These are phyloP conservation scores for Colletotrichum tamarilloi DNA, from an alignment of 2,329 filamentous ascomycete species.

Conservation along the genomic window DNA sequence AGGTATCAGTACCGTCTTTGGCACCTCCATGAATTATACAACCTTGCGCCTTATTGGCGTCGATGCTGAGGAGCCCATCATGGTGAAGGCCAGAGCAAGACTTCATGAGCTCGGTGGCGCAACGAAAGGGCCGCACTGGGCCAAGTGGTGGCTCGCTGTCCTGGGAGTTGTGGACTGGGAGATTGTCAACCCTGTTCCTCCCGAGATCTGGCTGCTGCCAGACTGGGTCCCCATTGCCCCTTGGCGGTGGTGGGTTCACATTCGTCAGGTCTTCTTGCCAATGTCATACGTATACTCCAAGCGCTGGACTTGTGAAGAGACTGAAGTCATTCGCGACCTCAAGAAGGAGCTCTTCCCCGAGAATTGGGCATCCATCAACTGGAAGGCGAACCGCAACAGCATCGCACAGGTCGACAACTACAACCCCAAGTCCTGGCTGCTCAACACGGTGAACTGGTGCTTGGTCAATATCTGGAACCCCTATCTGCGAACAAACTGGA, in stretches of 20 bases:
- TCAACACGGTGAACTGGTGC: slow-evolving; percentile 83
- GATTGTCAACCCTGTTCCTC: slow-evolving; percentile 92
- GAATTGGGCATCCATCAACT: slow-evolving; percentile 82
- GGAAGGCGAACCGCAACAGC: slow-evolving; percentile 81
- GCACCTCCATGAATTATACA: slow-evolving; percentile 89
- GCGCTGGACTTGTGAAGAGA: slow-evolving; percentile 81
- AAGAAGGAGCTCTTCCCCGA: slow-evolving; percentile 86
- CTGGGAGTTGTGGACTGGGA: slow-evolving; percentile 90
- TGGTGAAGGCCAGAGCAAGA: slow-evolving; percentile 85
- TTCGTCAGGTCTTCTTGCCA: slow-evolving; percentile 93
- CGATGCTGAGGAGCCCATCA: slow-evolving; percentile 82
- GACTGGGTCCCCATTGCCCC: slow-evolving; percentile 92
- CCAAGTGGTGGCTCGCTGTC: slow-evolving; percentile 94
- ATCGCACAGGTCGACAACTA: slow-evolving; percentile 88
- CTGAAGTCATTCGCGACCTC: slow-evolving; percentile 77
- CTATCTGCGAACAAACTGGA: slow-evolving; percentile 72
- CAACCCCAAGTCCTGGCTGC: slow-evolving; percentile 87
- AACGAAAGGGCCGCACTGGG: slow-evolving; percentile 88
- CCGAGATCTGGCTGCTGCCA: slow-evolving; percentile 92
- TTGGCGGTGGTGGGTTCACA: slow-evolving; percentile 98
- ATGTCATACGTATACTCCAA: slow-evolving; percentile 94
- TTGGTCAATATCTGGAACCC: slow-evolving; percentile 85
- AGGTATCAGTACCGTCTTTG: slow-evolving; percentile 91
- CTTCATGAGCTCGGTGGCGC: slow-evolving; percentile 90
- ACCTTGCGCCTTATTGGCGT: slow-evolving; percentile 84